Evolutionary conservation across 805 yeast genomes (phyloP), one percentile per base, ranked within the genome.

Genomic region (Yamadazyma paraphyllophila): DNA sequence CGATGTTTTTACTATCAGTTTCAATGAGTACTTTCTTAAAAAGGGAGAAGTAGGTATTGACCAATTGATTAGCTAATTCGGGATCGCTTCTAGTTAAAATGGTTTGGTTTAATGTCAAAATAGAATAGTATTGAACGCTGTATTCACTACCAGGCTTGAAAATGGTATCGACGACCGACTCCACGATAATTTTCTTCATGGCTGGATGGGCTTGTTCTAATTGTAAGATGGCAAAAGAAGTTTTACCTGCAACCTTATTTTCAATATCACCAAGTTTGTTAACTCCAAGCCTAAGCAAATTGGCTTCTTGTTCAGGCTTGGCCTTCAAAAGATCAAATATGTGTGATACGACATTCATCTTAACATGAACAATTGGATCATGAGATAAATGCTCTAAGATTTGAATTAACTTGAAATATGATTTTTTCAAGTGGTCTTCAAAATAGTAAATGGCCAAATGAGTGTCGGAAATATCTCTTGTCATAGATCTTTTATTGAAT

Each of bases 271-370:
- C 99, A 31, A 94, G 74, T 63, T 94, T 94, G 65, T 94, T 94
- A 38, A 90, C 94, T 43, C 96, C 96, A 44, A 94, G 74, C 56
- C 90, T 78, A 57, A 94, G 74, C 53, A 94, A 71, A 63, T 94
- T 94, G 43, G 84, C 95, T 65, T 94, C 99, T 72, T 94, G 99
- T 69, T 94, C 99, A 3, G 99, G 98, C 64, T 91, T 92, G 5
- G 85, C 74, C 52, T 82, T 82, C 48, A 94, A 70, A 36, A 94
- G 72, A 46, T 87, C 96, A 54, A 90, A 87, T 27, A 91, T 77
- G 59, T 88, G 90, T 34, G 80, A 71, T 29, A 90, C 78, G 25
- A 85, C 81, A 51, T 81, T 87, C 73, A 84, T 76, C 63, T 96
- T 82, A 36, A 92, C 96, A 60, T 87, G 92, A 48, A 83, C 80